Base-by-base conservation (phyloP, 805 yeast genomes). In the Pichia scutulata region DNA sequence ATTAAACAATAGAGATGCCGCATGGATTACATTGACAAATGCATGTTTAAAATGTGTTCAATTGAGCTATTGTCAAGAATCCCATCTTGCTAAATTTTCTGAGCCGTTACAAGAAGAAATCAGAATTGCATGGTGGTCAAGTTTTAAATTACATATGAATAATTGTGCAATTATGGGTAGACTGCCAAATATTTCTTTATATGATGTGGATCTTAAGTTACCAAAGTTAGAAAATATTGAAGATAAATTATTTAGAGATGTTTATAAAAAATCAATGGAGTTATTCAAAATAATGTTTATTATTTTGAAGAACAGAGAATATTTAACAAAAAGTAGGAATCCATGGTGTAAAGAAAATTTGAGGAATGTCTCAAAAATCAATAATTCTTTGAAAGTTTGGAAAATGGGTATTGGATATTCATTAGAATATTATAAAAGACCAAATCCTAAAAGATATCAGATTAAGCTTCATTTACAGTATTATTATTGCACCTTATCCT, bases 21-120 rank as follows among this genome's bases (percentile, higher is more conserved):
- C 71, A 2, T 72, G 73, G 71, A 63, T 66, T 47, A 48, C 72
- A 26, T 48, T 69, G 21, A 70, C 71, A 13, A 48, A 66, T 7
- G 71, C 73, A 3, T 58, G 68, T 4, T 53, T 73, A 25, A 74
- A 72, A 53, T 63, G 72, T 2, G 53, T 66, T 5, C 61, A 71
- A 1, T 53, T 71, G 5, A 75, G 75, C 0, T 56, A 68, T 12
- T 71, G 71, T 55, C 60, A 67, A 48, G 59, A 58, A 41, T 56
- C 61, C 41, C 57, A 54, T 7, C 57, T 60, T 18, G 24, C 47
- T 2, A 55, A 50, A 26, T 52, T 50, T 36, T 37, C 49, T 4
- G 48, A 44, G 16, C 52, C 44, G 1, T 50, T 55, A 14, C 60
- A 58, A 23, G 64, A 64, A 26, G 65, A 65, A 22, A 58, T 57